These are phyloP conservation scores for Phytopythium helicoides DNA, from an alignment of 352 stramenopile genomes.

Conservation along the genomic window DNA sequence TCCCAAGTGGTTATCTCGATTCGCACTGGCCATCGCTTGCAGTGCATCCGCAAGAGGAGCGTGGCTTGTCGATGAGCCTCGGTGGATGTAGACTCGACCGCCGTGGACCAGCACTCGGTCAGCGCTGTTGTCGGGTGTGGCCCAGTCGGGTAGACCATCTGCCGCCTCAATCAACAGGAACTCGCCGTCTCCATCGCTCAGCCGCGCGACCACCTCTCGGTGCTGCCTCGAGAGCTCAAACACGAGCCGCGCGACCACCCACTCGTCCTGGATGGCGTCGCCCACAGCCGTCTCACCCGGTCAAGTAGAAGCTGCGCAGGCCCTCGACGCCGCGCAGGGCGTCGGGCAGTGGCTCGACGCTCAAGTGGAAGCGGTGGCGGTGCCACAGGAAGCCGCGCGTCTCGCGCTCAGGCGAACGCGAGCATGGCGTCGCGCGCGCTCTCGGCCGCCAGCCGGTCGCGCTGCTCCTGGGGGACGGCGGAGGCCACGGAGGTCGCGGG, in stretches of 20 bases:
- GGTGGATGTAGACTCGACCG: conserved; percentile 25
- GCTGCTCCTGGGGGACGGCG: background rate
- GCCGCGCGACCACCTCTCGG: conserved; percentile 28
- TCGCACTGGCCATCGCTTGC: background rate
- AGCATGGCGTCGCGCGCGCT: conserved; percentile 18
- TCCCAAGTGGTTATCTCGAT: too few relatives aligned
- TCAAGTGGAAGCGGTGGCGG: conserved; percentile 46
- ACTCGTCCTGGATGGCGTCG: conserved; percentile 73
- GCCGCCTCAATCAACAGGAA: conserved; percentile 79
- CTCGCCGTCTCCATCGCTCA: conserved; percentile 60
- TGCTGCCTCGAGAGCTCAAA: conserved; percentile 39
- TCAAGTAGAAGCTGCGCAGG: conserved; percentile 28
- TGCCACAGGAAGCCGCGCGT: conserved; percentile 56
- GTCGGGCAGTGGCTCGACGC: conserved; percentile 1
- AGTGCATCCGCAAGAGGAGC: conserved; percentile 7
- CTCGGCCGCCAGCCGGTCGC: conserved; percentile 8
- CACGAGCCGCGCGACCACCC: conserved; percentile 49
- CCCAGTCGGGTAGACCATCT: conserved; percentile 63
- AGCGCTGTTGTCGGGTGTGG: conserved; percentile 52
- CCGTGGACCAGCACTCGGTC: conserved; percentile 43
- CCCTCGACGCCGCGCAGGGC: conserved; percentile 1
- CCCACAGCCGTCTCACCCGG: conserved; percentile 37
- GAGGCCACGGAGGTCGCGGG: background rate
- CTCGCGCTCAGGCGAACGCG: conserved; percentile 24
- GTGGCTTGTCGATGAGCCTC: background rate